Conservation (phyloP, 768 basidiomycete genomes). For the Cantharellus anzutake region DNA sequence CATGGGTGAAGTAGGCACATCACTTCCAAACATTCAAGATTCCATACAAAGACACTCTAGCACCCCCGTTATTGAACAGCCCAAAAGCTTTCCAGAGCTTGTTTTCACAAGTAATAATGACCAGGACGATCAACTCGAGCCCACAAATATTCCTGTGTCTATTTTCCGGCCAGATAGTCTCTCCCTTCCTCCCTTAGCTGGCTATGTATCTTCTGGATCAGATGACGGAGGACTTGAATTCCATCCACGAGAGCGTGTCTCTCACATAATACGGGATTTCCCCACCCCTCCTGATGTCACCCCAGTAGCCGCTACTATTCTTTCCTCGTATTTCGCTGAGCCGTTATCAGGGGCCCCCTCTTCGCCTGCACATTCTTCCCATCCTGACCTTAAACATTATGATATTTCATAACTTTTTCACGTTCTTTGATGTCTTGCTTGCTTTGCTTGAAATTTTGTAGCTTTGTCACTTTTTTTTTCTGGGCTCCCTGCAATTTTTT, state of each 20-base stretch:
- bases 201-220: not conserved
- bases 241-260: conserved; percentile 5
- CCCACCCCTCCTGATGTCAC: conserved; percentile 5
- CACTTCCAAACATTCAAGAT: not conserved
- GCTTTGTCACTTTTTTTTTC: too few relatives aligned
- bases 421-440: too few relatives aligned
- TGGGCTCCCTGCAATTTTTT: too few relatives aligned
- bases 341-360: not conserved
- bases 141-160: not conserved
- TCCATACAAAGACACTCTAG: not conserved
- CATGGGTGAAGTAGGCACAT: not conserved
- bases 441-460: too few relatives aligned
- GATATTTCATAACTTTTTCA: too few relatives aligned
- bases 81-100: not conserved
- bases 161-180: not conserved
- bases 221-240: not conserved
- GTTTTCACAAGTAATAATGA: too few relatives aligned
- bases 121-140: too few relatives aligned
- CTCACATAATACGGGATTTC: conserved; percentile 9
- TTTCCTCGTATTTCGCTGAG: not conserved
- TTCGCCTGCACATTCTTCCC: not conserved
- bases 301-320: not conserved
- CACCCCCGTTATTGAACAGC: not conserved
- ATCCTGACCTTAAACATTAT: too few relatives aligned
- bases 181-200: not conserved